Base-by-base conservation (phyloP, 73 alveolate genomes). In the Loxodes magnus region DNA sequence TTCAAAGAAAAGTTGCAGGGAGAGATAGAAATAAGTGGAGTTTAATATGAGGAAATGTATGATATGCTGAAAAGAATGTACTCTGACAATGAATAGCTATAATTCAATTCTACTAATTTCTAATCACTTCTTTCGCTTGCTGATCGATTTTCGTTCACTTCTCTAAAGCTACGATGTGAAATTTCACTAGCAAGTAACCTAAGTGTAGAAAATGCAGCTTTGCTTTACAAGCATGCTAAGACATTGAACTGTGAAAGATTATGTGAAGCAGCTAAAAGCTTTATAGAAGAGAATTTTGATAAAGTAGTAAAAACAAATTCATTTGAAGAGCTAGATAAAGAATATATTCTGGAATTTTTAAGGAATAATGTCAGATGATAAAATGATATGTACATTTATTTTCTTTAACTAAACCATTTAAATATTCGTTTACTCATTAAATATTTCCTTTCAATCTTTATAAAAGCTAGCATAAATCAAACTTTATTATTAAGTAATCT, bases 301-400 rank as follows among this genome's bases (percentile, higher is more conserved):
- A 67, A 50, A 25, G 80, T 80, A 6, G 57, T 77, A n/a, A 54
- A 67, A 28, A 64, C 81, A 24, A 35, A 66, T 10, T 78, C 76
- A 6, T 69, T 80, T 52, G 90, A 76, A 41, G 84, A 76, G 35
- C 67, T 80, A 0, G 81, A 76, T 54, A 80, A 76, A 37, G 94
- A 80, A 22, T 75, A 70, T 38, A 38, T 79, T 21, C 38, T 74
- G 25, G 82, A 79, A 53, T 74, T 79, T 50, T 57, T 74, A 23
- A 75, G 87, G 17, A 25, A n/a, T 46, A 39, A n/a, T 39, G n/a
- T n/a, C n/a, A n/a, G n/a, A n/a, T n/a, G n/a, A n/a, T n/a, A n/a
- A n/a, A n/a, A n/a, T n/a, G n/a, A n/a, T n/a, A n/a, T n/a, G n/a
- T n/a, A n/a, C n/a, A n/a, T n/a, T n/a, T n/a, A n/a, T n/a, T n/a